A percentile compares a stretch with the other conserved stretches of the same genome.
phyloP scores from a whole-genome alignment of 495 filamentous ascomycete species.

The Hypoxylon crocopeplum region DNA sequence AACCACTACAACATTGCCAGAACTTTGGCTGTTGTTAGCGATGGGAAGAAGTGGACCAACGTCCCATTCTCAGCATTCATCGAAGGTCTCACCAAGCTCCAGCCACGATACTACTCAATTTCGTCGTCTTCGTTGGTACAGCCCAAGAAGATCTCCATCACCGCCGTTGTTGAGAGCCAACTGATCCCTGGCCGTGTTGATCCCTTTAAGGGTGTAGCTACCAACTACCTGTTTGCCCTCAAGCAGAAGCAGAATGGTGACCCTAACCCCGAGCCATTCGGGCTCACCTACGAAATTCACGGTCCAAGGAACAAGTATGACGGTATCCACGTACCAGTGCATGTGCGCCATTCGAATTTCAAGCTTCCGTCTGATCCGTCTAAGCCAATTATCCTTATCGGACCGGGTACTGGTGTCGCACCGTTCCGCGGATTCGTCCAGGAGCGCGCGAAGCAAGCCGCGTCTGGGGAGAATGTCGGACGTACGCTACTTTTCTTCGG shows the following conservation, averaged over 20 bases:
- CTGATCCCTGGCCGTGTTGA: slow-evolving; percentile 78
- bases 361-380: slow-evolving; percentile 95
- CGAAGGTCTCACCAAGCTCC: slow-evolving; percentile 91
- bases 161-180: slow-evolving; percentile 89
- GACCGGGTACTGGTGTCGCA: slow-evolving; percentile 95
- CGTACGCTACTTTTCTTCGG: slow-evolving; percentile 94
- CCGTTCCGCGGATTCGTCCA: slow-evolving; percentile 96
- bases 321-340: slow-evolving; percentile 93
- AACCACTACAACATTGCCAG: slow-evolving; percentile 91
- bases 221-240: slow-evolving; percentile 94
- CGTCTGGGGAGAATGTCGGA: slow-evolving; percentile 83
- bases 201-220: slow-evolving; percentile 91
- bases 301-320: slow-evolving; percentile 97
- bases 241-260: slow-evolving; percentile 98
- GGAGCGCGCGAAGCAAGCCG: slow-evolving; percentile 82
- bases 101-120: slow-evolving; percentile 99
- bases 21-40: slow-evolving; percentile 75
- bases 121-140: slow-evolving; percentile 95
- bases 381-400: slow-evolving; percentile 94
- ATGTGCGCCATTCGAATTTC: slow-evolving; percentile 98
- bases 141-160: slow-evolving; percentile 91
- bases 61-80: slow-evolving; percentile 95
- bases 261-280: slow-evolving; percentile 81
- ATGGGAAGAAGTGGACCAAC: slow-evolving; percentile 74
- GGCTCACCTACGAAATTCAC: slow-evolving; percentile 84